Percentiles rank a stretch among this genome's conserved stretches.
Evolutionary conservation across 129 eudicot species (phyloP).

Genomic region (Flaveria brownii): DNA sequence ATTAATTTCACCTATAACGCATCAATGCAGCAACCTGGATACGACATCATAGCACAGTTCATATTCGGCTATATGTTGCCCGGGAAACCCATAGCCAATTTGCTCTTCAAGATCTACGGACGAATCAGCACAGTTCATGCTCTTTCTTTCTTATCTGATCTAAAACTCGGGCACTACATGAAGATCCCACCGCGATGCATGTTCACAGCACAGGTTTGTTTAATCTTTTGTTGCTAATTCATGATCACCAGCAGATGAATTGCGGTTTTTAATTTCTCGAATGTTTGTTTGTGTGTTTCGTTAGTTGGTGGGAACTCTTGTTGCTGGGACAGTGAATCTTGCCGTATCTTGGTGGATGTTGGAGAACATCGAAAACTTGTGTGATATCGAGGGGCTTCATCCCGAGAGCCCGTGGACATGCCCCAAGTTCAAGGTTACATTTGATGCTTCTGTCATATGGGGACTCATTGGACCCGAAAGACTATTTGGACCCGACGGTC

Average conservation of each 20-base stretch:
- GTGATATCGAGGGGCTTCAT: conserved; percentile 74
- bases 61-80: conserved; percentile 81
- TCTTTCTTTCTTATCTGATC: conserved; percentile 81
- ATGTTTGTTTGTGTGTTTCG: background rate
- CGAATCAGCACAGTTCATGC: conserved; percentile 89
- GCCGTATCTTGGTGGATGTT: conserved; percentile 96
- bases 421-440: conserved; percentile 87
- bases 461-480: conserved; percentile 84
- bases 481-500: conserved; percentile 78
- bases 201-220: conserved; percentile 79
- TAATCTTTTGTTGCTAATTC: background rate
- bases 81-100: conserved; percentile 88
- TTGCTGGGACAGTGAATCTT: conserved; percentile 77
- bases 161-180: conserved; percentile 96
- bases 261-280: background rate
- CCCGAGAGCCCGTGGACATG: conserved; percentile 98
- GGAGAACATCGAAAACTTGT: conserved; percentile 69
- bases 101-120: conserved; percentile 91
- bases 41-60: conserved; percentile 93
- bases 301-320: conserved; percentile 80
- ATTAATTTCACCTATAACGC: background rate
- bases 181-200: conserved; percentile 92
- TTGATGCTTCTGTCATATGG: conserved; percentile 88
- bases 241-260: background rate
- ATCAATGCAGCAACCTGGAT: conserved; percentile 96